Conservation (phyloP, 129 eudicot species). For the Heracleum sosnowskyi region DNA sequence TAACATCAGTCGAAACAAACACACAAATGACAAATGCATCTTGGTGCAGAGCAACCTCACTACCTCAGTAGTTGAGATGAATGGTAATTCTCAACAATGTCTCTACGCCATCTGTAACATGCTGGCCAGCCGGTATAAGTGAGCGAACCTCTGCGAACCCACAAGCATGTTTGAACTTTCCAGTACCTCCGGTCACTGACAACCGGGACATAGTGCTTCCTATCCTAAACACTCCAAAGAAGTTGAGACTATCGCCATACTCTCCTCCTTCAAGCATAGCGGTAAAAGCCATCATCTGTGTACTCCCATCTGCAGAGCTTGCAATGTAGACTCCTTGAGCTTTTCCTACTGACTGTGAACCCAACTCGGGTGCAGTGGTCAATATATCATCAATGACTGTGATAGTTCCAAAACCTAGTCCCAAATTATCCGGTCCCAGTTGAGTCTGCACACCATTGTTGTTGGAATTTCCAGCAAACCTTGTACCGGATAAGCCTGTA, state of each 20-base stretch:
- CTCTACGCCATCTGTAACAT: conserved; percentile 73
- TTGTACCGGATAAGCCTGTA: conserved; percentile 69
- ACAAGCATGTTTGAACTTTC: conserved; percentile 79
- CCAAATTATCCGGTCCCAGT: conserved; percentile 81
- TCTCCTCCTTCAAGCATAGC: conserved; percentile 95
- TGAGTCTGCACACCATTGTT: conserved; percentile 44
- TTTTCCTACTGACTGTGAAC: conserved; percentile 64
- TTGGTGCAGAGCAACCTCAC: conserved; percentile 21
- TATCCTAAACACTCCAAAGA: conserved; percentile 77
- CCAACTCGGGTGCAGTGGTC: conserved; percentile 61
- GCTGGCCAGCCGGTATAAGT: conserved; percentile 84
- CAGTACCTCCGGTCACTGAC: conserved; percentile 92
- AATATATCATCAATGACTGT: conserved; percentile 89
- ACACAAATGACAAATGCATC: not conserved
- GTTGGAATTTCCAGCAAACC: conserved; percentile 47
- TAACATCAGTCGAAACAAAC: not conserved
- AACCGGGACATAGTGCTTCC: conserved; percentile 77
- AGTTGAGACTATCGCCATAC: conserved; percentile 79
- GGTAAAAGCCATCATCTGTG: conserved; percentile 94
- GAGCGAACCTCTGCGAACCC: conserved; percentile 94
- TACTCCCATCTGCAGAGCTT: conserved; percentile 78
- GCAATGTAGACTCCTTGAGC: conserved; percentile 93
- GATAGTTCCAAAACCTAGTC: conserved; percentile 90
- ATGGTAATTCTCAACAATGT: conserved; percentile 72
- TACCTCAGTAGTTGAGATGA: conserved; percentile 40